A percentile compares a stretch with the other conserved stretches of the same genome.
Conservation (phyloP, 2,329 filamentous ascomycete genomes). For the Basipetospora chlamydospora region DNA sequence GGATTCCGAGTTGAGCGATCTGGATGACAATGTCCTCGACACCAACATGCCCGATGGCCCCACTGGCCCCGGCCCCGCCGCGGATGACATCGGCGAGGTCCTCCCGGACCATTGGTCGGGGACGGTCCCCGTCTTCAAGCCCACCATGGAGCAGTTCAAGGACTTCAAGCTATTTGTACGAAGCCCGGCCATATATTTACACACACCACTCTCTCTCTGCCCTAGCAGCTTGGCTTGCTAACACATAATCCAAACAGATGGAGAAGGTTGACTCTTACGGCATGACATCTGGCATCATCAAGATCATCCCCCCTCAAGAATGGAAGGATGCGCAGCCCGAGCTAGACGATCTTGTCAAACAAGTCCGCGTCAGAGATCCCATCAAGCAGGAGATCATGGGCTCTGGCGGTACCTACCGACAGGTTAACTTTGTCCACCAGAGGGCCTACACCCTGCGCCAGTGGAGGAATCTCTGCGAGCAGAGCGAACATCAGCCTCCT, state of each 20-base stretch:
- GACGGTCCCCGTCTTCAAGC: slow-evolving; percentile 84
- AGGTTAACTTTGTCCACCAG: slow-evolving; percentile 93
- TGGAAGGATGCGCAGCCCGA: slow-evolving; percentile 73
- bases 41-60: slow-evolving; percentile 17
- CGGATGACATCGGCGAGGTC: slow-evolving; percentile 62
- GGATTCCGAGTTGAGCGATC: slow-evolving; percentile 52
- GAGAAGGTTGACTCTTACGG: slow-evolving; percentile 82
- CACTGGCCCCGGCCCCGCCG: slow-evolving; percentile 5
- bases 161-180: slow-evolving; percentile 81
- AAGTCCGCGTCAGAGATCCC: slow-evolving; percentile 85
- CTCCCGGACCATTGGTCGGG: slow-evolving; percentile 82
- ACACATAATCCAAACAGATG: too few species aligned
- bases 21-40: slow-evolving; percentile 37
- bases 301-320: slow-evolving; percentile 84
- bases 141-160: slow-evolving; percentile 87
- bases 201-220: too few species aligned
- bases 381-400: slow-evolving; percentile 98
- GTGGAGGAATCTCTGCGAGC: slow-evolving; percentile 86
- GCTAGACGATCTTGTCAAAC: slow-evolving; percentile 76
- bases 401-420: slow-evolving; percentile 85
- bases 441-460: slow-evolving; percentile 92
- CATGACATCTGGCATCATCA: slow-evolving; percentile 95
- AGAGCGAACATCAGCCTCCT: slow-evolving; percentile 90
- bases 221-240: slow-evolving; percentile 11
- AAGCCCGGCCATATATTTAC: background rate